phyloP scores from a whole-genome alignment of 208 protist genomes.

The Acanthamoeba culbertsoni region DNA sequence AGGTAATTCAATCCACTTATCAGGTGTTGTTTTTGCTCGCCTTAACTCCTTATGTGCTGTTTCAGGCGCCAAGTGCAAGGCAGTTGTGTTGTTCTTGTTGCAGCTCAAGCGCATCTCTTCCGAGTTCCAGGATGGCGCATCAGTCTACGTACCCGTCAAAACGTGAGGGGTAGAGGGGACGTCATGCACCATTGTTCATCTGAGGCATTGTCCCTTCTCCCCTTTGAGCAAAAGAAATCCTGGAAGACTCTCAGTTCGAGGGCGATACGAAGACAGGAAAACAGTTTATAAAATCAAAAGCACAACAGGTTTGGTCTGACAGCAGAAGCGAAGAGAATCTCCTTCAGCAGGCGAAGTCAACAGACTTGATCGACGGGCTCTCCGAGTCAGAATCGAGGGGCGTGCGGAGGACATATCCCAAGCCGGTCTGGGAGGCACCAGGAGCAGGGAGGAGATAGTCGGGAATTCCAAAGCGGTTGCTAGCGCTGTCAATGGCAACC shows the following conservation, averaged over 20 bases:
- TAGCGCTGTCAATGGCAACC: background rate
- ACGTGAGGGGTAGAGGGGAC: background rate
- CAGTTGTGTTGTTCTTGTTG: background rate
- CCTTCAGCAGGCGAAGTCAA: background rate
- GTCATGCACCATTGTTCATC: too few relatives aligned
- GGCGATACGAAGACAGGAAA: too few relatives aligned
- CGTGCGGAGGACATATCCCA: background rate
- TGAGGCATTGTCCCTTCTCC: too few relatives aligned
- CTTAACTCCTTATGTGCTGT: background rate
- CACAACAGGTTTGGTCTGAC: too few relatives aligned
- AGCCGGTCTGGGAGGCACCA: background rate
- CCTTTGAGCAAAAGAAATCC: too few relatives aligned
- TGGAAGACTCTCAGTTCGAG: too few relatives aligned
- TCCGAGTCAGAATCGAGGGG: background rate
- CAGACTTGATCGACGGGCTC: background rate
- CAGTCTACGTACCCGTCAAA: background rate
- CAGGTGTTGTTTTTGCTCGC: background rate
- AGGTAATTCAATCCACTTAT: background rate
- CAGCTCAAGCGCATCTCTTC: background rate
- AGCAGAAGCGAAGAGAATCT: too few relatives aligned
- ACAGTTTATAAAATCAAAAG: too few relatives aligned
- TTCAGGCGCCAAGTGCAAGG: background rate
- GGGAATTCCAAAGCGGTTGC: background rate
- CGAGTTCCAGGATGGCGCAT: background rate
- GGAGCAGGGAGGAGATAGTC: background rate